These are phyloP conservation scores for Neospermospora avenae DNA, from an alignment of 2,329 filamentous ascomycete genomes.

Conservation along the genomic window DNA sequence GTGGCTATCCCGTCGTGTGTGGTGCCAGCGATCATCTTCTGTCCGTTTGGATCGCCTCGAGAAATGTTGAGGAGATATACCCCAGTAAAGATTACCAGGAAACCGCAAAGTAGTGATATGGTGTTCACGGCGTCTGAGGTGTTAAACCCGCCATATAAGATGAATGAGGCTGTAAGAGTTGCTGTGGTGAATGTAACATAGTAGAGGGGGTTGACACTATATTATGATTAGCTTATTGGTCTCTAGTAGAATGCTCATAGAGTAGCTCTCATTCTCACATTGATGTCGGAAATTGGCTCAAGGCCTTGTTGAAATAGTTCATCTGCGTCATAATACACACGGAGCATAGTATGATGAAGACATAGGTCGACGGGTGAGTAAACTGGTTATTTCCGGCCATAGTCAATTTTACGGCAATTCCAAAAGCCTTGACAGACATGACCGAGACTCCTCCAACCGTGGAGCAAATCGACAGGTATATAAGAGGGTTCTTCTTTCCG, in stretches of 20 bases:
- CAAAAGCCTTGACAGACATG: constrained; percentile 99
- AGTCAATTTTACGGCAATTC: constrained; percentile 94
- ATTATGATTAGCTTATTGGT: constrained; percentile 10
- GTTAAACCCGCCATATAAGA: constrained; percentile 94
- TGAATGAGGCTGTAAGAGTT: constrained; percentile 91
- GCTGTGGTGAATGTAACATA: constrained; percentile 97
- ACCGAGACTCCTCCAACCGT: constrained; percentile 96
- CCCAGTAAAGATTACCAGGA: constrained; percentile 90
- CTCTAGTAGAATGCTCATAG: not conserved
- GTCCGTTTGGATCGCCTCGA: constrained; percentile 81
- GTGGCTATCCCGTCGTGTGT: constrained; percentile 78
- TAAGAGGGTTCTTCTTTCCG: constrained; percentile 91
- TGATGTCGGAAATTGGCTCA: constrained; percentile 94
- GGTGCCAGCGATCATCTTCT: constrained; percentile 58
- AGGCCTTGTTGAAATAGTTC: constrained; percentile 99
- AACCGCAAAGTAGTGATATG: constrained; percentile 86
- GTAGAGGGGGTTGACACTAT: constrained; percentile 73
- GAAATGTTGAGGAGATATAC: constrained; percentile 97
- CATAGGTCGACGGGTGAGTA: constrained; percentile 89
- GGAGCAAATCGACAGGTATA: constrained; percentile 97
- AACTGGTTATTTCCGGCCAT: constrained; percentile 94
- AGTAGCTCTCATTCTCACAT: constrained; percentile 61
- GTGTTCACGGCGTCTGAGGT: constrained; percentile 90
- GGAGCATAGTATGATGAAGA: constrained; percentile 88
- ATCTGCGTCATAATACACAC: constrained; percentile 98